phyloP scores from a whole-genome alignment of 169 alveolate species.

The Plasmodium billcollinsi region DNA sequence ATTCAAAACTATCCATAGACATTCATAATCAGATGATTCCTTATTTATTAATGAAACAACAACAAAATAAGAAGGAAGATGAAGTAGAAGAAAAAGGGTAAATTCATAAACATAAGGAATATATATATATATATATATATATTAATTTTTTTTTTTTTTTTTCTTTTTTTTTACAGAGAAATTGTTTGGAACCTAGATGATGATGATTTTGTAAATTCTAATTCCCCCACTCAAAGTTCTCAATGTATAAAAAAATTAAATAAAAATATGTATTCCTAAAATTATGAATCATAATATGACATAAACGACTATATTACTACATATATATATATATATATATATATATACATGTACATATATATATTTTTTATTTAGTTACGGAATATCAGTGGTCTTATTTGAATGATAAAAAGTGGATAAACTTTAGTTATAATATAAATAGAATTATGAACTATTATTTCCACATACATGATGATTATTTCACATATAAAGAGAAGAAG shows the following conservation, averaged over 20 bases:
- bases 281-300: not conserved
- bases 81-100: slow-evolving; percentile 25
- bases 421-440: slow-evolving; percentile 47
- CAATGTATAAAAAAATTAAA: slow-evolving; percentile 36
- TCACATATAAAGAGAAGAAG: slow-evolving; percentile 74
- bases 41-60: slow-evolving; percentile 47
- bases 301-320: not conserved
- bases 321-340: not conserved
- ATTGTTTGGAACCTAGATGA: slow-evolving; percentile 74
- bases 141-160: slow-evolving; percentile 1
- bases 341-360: not conserved
- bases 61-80: slow-evolving; percentile 21
- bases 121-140: slow-evolving; percentile 9
- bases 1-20: slow-evolving; percentile 46
- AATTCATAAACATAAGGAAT: not conserved
- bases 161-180: slow-evolving; percentile 26
- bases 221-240: slow-evolving; percentile 50
- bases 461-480: slow-evolving; percentile 64
- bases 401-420: slow-evolving; percentile 68
- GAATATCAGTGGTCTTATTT: slow-evolving; percentile 78
- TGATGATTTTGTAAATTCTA: slow-evolving; percentile 63
- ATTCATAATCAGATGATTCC: slow-evolving; percentile 61
- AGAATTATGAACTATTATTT: slow-evolving; percentile 72
- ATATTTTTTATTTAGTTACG: slow-evolving; percentile 26
- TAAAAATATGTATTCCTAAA: not conserved